These are phyloP conservation scores for Lasiosphaeris hirsuta DNA, from an alignment of 495 filamentous ascomycete genomes.

Conservation along the genomic window DNA sequence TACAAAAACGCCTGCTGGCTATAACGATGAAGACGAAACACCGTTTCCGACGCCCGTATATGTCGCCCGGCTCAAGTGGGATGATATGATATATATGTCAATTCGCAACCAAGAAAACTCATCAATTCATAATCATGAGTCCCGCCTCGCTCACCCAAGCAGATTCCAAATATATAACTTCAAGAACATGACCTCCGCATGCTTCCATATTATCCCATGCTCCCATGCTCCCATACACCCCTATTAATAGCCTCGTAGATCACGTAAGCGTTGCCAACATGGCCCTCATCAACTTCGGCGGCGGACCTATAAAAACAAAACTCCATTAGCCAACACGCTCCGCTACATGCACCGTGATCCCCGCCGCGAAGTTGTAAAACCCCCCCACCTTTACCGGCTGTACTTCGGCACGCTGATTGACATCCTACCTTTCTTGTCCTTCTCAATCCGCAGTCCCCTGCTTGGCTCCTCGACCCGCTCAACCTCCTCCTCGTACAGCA, in stretches of 20 bases:
- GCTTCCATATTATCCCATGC: too few relatives aligned
- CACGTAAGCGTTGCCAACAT: conserved; percentile 1
- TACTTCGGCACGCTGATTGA: conserved; percentile 59
- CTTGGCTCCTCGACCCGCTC: conserved; percentile 51
- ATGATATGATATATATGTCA: too few relatives aligned
- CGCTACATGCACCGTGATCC: not conserved
- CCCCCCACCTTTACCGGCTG: conserved; percentile 39
- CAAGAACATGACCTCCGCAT: too few relatives aligned
- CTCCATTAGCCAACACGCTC: not conserved
- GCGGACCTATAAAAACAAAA: not conserved
- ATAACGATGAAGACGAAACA: too few relatives aligned
- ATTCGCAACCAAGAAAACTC: too few relatives aligned
- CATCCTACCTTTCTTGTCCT: conserved; percentile 85
- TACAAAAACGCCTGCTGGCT: too few relatives aligned
- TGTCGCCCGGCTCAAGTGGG: too few relatives aligned
- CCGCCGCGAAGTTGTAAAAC: conserved; percentile 4
- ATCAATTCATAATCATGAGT: too few relatives aligned
- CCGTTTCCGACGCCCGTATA: too few relatives aligned
- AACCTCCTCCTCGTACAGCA: conserved; percentile 52
- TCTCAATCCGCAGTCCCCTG: conserved; percentile 64
- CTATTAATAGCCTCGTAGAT: not conserved
- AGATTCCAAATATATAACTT: too few relatives aligned
- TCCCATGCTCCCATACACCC: too few relatives aligned
- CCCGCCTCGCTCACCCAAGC: too few relatives aligned
- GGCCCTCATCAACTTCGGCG: conserved; percentile 5